Evolutionary conservation across 2,329 filamentous ascomycete species (phyloP).

Genomic region (Endothia cerciana): DNA sequence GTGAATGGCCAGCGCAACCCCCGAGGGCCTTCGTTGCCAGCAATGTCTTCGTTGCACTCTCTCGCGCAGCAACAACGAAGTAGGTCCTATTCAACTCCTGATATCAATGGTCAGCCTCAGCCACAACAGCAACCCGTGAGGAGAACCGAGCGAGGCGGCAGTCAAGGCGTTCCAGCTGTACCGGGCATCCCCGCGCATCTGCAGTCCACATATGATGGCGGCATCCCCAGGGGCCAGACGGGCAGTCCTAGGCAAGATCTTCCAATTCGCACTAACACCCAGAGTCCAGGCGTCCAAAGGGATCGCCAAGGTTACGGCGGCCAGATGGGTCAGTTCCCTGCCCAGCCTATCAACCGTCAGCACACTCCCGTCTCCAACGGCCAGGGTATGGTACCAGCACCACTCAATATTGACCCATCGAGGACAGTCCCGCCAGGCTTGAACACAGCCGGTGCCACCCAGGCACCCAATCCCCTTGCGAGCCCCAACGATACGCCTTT

Average conservation of each 20-base stretch:
- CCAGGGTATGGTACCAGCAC: slow-evolving; percentile 39
- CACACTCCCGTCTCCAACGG: slow-evolving; percentile 45
- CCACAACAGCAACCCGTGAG: slow-evolving; percentile 59
- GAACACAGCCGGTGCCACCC: slow-evolving; percentile 42
- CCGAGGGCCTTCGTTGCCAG: slow-evolving; percentile 79
- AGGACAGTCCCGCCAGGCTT: slow-evolving; percentile 39
- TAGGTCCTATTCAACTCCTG: slow-evolving; percentile 92
- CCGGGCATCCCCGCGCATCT: slow-evolving; percentile 77
- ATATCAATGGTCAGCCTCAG: slow-evolving; percentile 77
- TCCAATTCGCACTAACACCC: slow-evolving; percentile 70
- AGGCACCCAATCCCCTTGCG: slow-evolving; percentile 38
- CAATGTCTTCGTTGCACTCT: slow-evolving; percentile 51
- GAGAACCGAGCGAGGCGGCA: slow-evolving; percentile 52
- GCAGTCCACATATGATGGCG: slow-evolving; percentile 62
- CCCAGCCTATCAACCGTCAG: slow-evolving; percentile 56
- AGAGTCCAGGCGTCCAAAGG: slow-evolving; percentile 70
- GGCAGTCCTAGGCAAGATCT: slow-evolving; percentile 75
- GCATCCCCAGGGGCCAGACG: slow-evolving; percentile 77
- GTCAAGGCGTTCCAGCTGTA: slow-evolving; percentile 66
- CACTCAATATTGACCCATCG: slow-evolving; percentile 38
- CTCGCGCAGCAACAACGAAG: slow-evolving; percentile 68
- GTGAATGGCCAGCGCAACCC: slow-evolving; percentile 62
- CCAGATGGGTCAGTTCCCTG: slow-evolving; percentile 60
- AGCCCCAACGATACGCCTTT: slow-evolving; percentile 52
- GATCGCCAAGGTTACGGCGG: slow-evolving; percentile 56